Conservation (phyloP, 2,329 filamentous ascomycete species). For the Penicillium sp. region DNA sequence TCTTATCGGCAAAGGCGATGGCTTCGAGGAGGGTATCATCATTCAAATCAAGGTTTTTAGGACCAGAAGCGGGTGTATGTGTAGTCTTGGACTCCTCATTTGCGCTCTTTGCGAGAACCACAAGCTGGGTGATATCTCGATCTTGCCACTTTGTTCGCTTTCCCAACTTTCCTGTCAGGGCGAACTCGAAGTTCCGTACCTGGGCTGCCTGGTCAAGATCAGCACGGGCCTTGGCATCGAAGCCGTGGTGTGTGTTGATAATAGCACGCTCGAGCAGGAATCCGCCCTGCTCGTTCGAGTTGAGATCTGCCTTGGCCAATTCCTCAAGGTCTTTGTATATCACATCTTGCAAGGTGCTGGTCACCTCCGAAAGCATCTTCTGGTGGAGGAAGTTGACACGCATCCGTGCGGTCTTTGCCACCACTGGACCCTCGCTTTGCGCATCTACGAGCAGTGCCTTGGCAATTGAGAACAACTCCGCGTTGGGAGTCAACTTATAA, state of each 20-base stretch:
- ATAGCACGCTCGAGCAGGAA: constrained; percentile 81
- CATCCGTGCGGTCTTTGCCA: constrained; percentile 62
- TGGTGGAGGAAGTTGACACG: constrained; percentile 74
- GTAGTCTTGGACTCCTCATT: constrained; percentile 31
- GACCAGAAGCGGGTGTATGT: constrained; percentile 43
- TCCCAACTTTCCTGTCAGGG: constrained; percentile 79
- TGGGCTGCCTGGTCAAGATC: constrained; percentile 68
- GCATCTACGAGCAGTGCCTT: constrained; percentile 57
- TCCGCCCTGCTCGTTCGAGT: constrained; percentile 57
- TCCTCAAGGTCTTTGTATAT: constrained; percentile 61
- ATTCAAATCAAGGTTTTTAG: constrained; percentile 75
- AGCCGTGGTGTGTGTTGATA: constrained; percentile 79
- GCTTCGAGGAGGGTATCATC: constrained; percentile 90
- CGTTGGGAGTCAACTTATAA: constrained; percentile 77
- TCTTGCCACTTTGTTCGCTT: constrained; percentile 54
- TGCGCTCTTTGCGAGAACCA: constrained; percentile 81
- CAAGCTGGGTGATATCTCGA: constrained; percentile 70
- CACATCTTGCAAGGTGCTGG: constrained; percentile 57
- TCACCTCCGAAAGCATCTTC: constrained; percentile 63
- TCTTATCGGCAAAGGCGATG: constrained; percentile 70
- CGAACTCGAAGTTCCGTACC: constrained; percentile 73
- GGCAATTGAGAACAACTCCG: constrained; percentile 81
- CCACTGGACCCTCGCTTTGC: constrained; percentile 39
- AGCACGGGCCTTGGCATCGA: constrained; percentile 71
- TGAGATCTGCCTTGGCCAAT: constrained; percentile 46